Conservation (phyloP, 345 rosid species). For the Eucalyptus pauciflora region DNA sequence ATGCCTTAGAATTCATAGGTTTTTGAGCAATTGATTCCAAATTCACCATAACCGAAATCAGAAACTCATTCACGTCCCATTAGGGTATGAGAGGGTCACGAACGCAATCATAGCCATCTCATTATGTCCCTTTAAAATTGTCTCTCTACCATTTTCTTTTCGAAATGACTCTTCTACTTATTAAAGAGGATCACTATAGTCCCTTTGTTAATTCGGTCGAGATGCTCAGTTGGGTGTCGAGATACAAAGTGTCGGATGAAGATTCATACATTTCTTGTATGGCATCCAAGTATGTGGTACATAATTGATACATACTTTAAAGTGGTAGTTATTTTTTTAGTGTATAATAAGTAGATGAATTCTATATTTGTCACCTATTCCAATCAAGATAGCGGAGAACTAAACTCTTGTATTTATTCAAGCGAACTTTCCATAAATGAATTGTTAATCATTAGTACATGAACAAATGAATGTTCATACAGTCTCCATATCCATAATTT, state of each 20-base stretch:
- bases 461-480: background rate
- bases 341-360: background rate
- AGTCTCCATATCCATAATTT: background rate
- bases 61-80: background rate
- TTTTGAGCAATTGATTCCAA: background rate
- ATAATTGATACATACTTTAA: background rate
- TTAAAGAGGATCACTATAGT: background rate
- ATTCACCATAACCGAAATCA: background rate
- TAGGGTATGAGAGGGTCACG: background rate
- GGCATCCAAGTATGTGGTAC: rapidly evolving
- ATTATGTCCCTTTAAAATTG: background rate
- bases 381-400: background rate
- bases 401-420: background rate
- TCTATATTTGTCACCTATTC: background rate
- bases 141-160: rapidly evolving
- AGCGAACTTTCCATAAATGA: background rate
- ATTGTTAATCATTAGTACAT: background rate
- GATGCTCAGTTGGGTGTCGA: rapidly evolving
- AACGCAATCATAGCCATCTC: background rate
- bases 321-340: background rate
- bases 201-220: too few species aligned
- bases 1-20: background rate
- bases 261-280: background rate
- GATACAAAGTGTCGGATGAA: background rate
- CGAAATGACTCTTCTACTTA: background rate